Evolutionary conservation across 2,329 filamentous ascomycete species (phyloP), one percentile per base, ranked within the genome.

Genomic region (Aspergillus unguis): DNA sequence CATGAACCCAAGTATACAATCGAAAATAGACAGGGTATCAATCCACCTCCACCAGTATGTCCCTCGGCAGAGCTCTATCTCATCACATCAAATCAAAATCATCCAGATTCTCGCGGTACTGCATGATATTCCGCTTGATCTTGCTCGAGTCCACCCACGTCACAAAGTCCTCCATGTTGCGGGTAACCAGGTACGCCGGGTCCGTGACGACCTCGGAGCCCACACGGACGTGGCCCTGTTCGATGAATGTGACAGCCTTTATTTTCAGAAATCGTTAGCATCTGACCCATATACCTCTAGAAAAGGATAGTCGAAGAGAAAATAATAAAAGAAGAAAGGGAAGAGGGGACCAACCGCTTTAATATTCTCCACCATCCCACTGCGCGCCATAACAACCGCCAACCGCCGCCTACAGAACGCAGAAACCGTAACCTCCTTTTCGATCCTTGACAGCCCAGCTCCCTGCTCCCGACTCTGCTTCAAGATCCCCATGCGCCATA

Each of bases 111-210:
- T 96, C 91, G 63, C 90, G 85, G 71, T 96, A 97, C 74, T 89
- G 90, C 83, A 96, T 86, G 59, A 96, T 95, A 69, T 91, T 94
- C 68, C 88, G 83, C 86, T 95, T 96, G 71, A 97, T 92, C 87
- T 96, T 96, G 73, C 90, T 95, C 55, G 90, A 90, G 65, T 95
- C 89, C 7, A 92, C 87, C 92, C 92, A 97, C 0, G 92, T 96
- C 17, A 97, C 88, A 70, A 95, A 96, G 74, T 97, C 92, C 75
- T 97, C 92, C 81, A 95, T 90, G 56, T 85, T 88, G 59, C 92
- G 80, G 35, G 90, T 94, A 6, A 97, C 90, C 48, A 96, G 73
- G 65, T 91, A 96, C 0, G 91, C 92, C 28, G 91, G 85, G 69
- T 97, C 92, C 2, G 89, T 95, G 27, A 96, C 82, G 1, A 92